Evolutionary conservation across 768 basidiomycete genomes (phyloP).

Genomic region (Boletus huronensis): DNA sequence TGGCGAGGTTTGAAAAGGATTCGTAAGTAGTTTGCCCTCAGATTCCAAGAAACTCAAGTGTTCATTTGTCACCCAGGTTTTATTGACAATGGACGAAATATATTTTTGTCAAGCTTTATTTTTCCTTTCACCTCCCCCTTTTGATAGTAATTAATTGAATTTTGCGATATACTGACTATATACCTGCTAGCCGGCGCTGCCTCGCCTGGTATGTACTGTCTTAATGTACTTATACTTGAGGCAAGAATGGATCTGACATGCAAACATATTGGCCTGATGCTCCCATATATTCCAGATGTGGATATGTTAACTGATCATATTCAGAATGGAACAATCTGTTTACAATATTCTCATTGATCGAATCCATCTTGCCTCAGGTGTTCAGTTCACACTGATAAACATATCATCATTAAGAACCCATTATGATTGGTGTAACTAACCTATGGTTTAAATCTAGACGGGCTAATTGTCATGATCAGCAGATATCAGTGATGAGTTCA

Average conservation of each 20-base stretch:
- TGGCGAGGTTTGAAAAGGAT: slow-evolving; percentile 31
- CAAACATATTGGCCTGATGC: no score
- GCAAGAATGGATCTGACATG: no score
- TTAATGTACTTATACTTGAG: no score
- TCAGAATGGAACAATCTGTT: no score
- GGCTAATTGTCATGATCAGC: background rate
- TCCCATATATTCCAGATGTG: no score
- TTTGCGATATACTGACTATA: slow-evolving; percentile 1
- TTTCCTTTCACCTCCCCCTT: background rate
- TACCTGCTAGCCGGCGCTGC: background rate
- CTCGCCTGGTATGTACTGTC: no score
- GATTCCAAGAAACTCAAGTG: background rate
- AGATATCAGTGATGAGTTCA: no score
- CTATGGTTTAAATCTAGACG: background rate
- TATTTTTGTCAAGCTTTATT: background rate
- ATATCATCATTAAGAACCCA: background rate
- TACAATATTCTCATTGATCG: no score
- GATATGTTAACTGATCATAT: no score
- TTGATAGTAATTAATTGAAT: background rate
- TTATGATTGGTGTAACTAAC: background rate
- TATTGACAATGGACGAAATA: background rate
- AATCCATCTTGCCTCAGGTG: no score
- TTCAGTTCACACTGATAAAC: background rate
- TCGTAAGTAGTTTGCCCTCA: background rate
- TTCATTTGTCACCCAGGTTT: background rate